phyloP scores from a whole-genome alignment of 1,284 basidiomycete genomes.

The Pseudozyma flocculosa region DNA sequence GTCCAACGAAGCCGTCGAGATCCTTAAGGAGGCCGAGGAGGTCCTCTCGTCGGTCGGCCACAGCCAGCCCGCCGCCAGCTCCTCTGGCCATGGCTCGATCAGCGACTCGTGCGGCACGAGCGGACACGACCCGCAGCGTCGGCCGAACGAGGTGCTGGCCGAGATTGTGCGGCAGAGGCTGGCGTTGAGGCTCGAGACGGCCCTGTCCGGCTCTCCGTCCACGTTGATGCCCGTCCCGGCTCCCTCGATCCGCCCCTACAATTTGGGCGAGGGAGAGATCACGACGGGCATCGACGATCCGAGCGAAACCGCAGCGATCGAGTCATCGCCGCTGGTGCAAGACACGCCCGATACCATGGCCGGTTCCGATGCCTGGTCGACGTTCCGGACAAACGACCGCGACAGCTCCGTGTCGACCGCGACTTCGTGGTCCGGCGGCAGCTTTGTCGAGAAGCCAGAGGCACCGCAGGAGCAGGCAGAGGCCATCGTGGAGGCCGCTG shows the following conservation, averaged over 20 bases:
- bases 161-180: conserved; percentile 11
- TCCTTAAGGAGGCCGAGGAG: conserved; percentile 25
- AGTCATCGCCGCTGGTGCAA: conserved; percentile 2
- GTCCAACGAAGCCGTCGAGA: conserved; percentile 17
- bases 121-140: conserved; percentile 17
- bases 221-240: too few relatives aligned
- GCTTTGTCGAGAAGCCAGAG: conserved; percentile 11
- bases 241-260: not conserved
- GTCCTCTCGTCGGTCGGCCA: conserved; percentile 20
- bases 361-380: conserved; percentile 31
- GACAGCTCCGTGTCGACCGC: conserved; percentile 23
- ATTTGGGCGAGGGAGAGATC: too few relatives aligned
- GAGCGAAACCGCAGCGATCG: too few relatives aligned
- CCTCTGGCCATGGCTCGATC: conserved; percentile 15
- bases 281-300: too few relatives aligned
- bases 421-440: conserved; percentile 16
- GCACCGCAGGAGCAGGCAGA: too few relatives aligned
- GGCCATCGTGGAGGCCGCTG: too few relatives aligned
- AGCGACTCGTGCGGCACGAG: conserved; percentile 22
- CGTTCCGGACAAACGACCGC: conserved; percentile 21
- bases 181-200: conserved; percentile 1
- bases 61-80: not conserved
- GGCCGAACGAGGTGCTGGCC: conserved; percentile 10
- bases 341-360: conserved; percentile 30
- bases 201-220: too few relatives aligned